These are phyloP conservation scores for Nasturtium officinale DNA, from an alignment of 345 rosid species.

Conservation along the genomic window DNA sequence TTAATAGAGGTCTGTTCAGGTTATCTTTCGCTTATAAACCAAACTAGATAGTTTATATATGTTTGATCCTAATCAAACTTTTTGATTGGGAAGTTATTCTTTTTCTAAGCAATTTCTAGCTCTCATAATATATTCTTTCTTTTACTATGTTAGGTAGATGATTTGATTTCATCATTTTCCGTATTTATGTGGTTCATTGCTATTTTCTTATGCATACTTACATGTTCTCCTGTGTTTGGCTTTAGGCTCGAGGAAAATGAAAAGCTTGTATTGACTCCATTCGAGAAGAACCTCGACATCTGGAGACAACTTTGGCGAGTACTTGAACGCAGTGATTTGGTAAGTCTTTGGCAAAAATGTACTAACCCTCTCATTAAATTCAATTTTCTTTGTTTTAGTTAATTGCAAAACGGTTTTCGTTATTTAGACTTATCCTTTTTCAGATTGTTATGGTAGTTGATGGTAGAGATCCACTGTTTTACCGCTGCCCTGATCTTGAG, in stretches of 20 bases:
- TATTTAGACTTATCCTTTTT: constrained; percentile 15
- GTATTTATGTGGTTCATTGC: constrained; percentile 1
- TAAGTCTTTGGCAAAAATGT: constrained; percentile 39
- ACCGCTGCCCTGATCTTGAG: constrained; percentile 96
- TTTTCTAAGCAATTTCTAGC: constrained; percentile 14
- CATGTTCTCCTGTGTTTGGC: constrained; percentile 18
- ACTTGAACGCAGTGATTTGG: constrained; percentile 97
- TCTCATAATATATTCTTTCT: background rate
- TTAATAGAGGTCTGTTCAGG: background rate
- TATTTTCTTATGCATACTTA: constrained; percentile 6
- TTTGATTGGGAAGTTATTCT: background rate
- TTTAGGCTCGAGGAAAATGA: constrained; percentile 95
- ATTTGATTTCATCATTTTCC: background rate
- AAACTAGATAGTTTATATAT: background rate
- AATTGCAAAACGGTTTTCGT: constrained; percentile 7
- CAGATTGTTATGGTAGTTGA: constrained; percentile 99
- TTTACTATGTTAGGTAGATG: constrained; percentile 6
- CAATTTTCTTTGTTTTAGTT: background rate
- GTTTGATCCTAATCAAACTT: background rate
- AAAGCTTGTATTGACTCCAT: constrained; percentile 91
- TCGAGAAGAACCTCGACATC: constrained; percentile 95
- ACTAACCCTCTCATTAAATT: background rate
- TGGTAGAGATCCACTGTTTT: constrained; percentile 90
- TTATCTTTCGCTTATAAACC: background rate
- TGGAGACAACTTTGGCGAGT: constrained; percentile 99